Base-by-base conservation (phyloP, 106 monocot genomes). In the Dendrobium huoshanense region DNA sequence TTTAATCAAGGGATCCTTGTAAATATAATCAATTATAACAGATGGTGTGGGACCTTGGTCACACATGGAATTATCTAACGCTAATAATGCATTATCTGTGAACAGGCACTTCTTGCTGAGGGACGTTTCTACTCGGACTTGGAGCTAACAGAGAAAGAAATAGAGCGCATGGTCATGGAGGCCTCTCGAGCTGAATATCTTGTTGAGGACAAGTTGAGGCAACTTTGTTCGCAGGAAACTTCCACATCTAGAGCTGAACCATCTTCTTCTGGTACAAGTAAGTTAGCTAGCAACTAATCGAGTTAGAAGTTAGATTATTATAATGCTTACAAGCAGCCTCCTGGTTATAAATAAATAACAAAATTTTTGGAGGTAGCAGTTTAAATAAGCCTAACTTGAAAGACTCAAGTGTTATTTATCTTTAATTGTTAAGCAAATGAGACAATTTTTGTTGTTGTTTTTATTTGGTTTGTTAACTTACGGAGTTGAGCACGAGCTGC, bases 41-140 rank as follows among this genome's bases (percentile, higher is more conserved):
- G 10, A 61, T 61, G 7, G 1, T 61, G 5, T 3, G 20, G 61
- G 56, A 16, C 13, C 45, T 9, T 37, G 37, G 37, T 2, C 37
- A 37, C 9, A 45, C 45, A 45, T 56, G 19, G 56, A 56, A 56
- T 56, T 16, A 11, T 3, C 13, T 15, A 56, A 17, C 19, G 13
- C 1, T 56, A 0, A 7, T 67, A 27, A 10, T 67, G 27, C 25
- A 2, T 37, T 70, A 16, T 22, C 43, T 29, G 4, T 51, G 76
- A 43, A 45, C 86, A 99, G 99, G 99, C 99, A 55, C 93, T 99
- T 87, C 33, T 99, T 54, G 93, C 99, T 45, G 99, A 99, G 84
- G 99, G 95, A 24, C 88, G 99, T 17, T 95, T 99, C 67, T 99
- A 91, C 83, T 95, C 99, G 18, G 99, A 99, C 82, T n/a, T 99